These are phyloP conservation scores for Leccinum solheimii DNA, from an alignment of 1,284 basidiomycete genomes.

Conservation along the genomic window DNA sequence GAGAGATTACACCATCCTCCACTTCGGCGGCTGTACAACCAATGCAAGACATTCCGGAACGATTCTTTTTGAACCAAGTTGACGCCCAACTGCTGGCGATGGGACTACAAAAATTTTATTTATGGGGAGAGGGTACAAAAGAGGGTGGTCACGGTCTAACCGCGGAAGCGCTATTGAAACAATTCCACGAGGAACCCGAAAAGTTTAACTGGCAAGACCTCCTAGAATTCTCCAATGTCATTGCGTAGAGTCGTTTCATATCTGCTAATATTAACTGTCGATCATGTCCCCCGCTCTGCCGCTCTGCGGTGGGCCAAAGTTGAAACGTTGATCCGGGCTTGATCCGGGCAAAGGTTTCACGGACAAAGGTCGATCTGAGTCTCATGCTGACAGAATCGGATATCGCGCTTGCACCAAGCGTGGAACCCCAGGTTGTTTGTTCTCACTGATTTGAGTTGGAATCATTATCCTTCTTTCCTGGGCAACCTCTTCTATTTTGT, in stretches of 20 bases:
- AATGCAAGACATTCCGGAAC: conserved; percentile 26
- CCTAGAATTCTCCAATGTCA: conserved; percentile 46
- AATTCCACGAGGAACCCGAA: conserved; percentile 72
- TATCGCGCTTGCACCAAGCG: not conserved
- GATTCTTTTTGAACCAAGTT: conserved; percentile 70
- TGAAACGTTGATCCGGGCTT: no score
- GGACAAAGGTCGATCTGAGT: not conserved
- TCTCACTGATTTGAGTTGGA: no score
- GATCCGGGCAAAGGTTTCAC: not conserved
- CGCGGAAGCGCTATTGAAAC: conserved; percentile 53
- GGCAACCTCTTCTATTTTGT: no score
- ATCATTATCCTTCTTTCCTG: no score
- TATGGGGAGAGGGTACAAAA: conserved; percentile 52
- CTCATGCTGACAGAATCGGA: not conserved
- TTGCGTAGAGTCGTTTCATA: conserved; percentile 11
- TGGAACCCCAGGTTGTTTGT: not conserved
- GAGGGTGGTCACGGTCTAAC: conserved; percentile 18
- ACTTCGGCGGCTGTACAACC: conserved; percentile 32
- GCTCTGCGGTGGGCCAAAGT: not conserved
- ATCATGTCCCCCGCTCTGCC: not conserved
- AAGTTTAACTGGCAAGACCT: conserved; percentile 77
- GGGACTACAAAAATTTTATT: conserved; percentile 81
- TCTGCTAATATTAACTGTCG: not conserved
- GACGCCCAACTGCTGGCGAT: conserved; percentile 83
- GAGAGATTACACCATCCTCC: conserved; percentile 83